Percentiles rank a stretch among this genome's conserved stretches.
Conservation (phyloP, 1,139 yeast genomes). For the Wickerhamiella pararugosa region DNA sequence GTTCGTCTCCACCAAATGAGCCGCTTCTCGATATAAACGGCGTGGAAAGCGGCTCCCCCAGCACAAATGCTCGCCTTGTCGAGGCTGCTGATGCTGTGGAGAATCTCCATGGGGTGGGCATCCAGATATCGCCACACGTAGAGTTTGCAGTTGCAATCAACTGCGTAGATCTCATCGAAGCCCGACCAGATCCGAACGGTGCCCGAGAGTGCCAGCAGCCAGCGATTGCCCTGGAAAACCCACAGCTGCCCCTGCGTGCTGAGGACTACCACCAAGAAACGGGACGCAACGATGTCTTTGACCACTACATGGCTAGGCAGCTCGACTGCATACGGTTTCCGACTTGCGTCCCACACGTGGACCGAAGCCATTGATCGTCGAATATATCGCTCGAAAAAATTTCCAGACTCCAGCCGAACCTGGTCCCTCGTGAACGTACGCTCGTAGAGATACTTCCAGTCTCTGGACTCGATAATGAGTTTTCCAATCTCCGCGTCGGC, state of each 20-base stretch:
- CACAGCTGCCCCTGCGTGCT: neutral
- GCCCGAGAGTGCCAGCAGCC: neutral
- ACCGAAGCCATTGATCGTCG: neutral
- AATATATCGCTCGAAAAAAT: conserved; percentile 1
- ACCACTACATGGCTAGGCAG: neutral
- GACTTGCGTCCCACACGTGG: neutral
- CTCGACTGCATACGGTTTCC: too few species aligned
- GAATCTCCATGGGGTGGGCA: neutral
- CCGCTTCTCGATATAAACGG: neutral
- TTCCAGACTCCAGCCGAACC: neutral
- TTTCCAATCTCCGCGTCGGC: too few species aligned
- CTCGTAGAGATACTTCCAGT: conserved; percentile 1
- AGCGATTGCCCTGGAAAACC: neutral
- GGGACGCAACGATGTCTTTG: conserved; percentile 4
- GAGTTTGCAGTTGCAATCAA: neutral
- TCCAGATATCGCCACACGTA: conserved; percentile 3
- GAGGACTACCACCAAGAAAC: conserved; percentile 2
- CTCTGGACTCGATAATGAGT: neutral
- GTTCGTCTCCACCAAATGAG: neutral
- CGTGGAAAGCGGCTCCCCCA: neutral
- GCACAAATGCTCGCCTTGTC: neutral
- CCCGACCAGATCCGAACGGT: neutral
- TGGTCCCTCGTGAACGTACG: neutral
- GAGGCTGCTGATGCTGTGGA: neutral
- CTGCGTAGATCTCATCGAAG: neutral